phyloP scores from a whole-genome alignment of 345 rosid genomes.

The Populus simonii region DNA sequence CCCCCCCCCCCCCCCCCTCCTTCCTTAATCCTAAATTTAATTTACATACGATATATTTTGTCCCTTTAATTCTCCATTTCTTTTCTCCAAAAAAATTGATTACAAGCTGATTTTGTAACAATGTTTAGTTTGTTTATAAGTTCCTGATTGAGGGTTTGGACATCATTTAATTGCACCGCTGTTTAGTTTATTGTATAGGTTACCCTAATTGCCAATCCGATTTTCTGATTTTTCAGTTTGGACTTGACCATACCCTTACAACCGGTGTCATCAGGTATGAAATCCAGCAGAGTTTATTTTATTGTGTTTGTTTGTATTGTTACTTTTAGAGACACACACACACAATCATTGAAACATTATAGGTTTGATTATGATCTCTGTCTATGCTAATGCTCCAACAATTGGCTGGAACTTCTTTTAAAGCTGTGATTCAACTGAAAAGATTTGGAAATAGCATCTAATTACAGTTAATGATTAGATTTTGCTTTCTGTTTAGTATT shows the following conservation, averaged over 20 bases:
- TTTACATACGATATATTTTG: no score
- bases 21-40: no score
- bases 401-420: not conserved
- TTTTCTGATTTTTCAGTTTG: slow-evolving; percentile 58
- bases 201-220: not conserved
- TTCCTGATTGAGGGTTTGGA: slow-evolving; percentile 1
- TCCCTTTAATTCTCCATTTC: no score
- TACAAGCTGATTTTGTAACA: no score
- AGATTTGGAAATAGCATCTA: not conserved
- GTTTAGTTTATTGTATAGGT: not conserved
- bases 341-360: not conserved
- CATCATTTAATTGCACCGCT: not conserved
- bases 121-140: no score
- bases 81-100: no score
- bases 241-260: slow-evolving; percentile 93
- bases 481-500: not conserved
- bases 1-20: no score
- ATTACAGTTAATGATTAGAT: not conserved
- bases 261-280: slow-evolving; percentile 91
- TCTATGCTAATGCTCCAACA: not conserved
- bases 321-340: no score
- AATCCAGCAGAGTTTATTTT: not conserved
- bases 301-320: not conserved
- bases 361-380: not conserved
- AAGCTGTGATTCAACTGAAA: not conserved